Evolutionary conservation across 2,329 filamentous ascomycete species (phyloP).

Genomic region (Raffaelea albimanens): DNA sequence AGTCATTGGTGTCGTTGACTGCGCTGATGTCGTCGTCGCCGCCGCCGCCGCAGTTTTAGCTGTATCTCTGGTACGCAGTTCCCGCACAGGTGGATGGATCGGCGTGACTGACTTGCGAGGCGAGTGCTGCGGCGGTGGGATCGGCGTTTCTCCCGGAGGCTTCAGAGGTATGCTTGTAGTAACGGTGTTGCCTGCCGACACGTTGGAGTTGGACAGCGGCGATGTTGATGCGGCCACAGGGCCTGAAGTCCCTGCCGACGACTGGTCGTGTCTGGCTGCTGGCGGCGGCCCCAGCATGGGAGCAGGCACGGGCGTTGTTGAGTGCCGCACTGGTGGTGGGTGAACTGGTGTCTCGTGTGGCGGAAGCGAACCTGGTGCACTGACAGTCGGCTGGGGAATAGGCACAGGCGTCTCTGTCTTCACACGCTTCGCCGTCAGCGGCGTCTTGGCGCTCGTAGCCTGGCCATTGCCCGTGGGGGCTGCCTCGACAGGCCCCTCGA

Average conservation of each 20-base stretch:
- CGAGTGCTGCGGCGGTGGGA: conserved; percentile 19
- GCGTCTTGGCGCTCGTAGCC: not conserved
- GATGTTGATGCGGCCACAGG: conserved; percentile 5
- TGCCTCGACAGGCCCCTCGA: not conserved
- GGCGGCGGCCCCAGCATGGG: conserved; percentile 17
- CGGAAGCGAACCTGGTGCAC: conserved; percentile 5
- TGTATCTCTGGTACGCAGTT: conserved; percentile 22
- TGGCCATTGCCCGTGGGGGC: not conserved
- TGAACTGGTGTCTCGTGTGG: conserved; percentile 16
- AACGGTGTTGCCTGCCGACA: conserved; percentile 10
- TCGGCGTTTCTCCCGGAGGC: conserved; percentile 20
- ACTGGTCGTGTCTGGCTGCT: conserved; percentile 19
- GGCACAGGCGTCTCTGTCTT: conserved; percentile 30
- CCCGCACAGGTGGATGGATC: conserved; percentile 22
- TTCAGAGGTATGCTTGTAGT: conserved; percentile 18
- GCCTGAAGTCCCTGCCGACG: conserved; percentile 1
- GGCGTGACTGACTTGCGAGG: conserved; percentile 24
- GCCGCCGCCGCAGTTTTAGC: conserved; percentile 1
- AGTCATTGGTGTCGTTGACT: too few relatives aligned
- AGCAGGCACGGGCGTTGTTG: conserved; percentile 23
- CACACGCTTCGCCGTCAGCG: conserved; percentile 18
- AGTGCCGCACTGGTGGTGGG: conserved; percentile 12
- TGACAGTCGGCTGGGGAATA: conserved; percentile 19
- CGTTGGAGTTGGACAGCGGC: conserved; percentile 3
- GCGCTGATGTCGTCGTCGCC: too few relatives aligned